phyloP scores from a whole-genome alignment of 179 eudicot species.

The Beta macrorhiza region DNA sequence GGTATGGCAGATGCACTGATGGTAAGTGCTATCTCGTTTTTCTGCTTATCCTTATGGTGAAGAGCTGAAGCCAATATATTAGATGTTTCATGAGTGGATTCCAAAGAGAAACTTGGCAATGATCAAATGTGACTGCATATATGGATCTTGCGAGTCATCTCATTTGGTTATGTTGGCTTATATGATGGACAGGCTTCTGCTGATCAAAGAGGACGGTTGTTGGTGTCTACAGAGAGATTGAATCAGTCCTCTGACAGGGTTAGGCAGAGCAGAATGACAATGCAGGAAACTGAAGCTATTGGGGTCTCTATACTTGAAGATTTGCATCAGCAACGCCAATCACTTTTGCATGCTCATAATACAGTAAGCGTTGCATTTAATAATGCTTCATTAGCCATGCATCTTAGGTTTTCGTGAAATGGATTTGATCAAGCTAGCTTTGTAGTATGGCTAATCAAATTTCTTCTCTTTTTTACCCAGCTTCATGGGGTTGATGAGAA shows the following conservation, averaged over 20 bases:
- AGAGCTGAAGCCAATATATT: not conserved
- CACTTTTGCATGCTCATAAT: slow-evolving; percentile 57
- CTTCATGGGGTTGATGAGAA: slow-evolving; percentile 70
- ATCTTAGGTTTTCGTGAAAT: not conserved
- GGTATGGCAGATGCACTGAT: slow-evolving; percentile 51
- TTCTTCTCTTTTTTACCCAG: slow-evolving; percentile 26
- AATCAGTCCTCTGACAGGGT: slow-evolving; percentile 53
- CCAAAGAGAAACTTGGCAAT: not conserved
- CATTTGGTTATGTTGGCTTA: not conserved
- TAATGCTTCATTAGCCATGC: not conserved
- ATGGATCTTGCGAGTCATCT: not conserved
- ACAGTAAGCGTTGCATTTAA: slow-evolving; percentile 38
- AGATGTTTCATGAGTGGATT: not conserved
- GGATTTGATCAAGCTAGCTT: not conserved
- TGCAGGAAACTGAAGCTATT: slow-evolving; percentile 65
- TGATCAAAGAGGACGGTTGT: slow-evolving; percentile 52
- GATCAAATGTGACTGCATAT: not conserved
- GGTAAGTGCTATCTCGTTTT: slow-evolving; percentile 30
- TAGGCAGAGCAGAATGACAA: slow-evolving; percentile 51
- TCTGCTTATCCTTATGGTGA: not conserved
- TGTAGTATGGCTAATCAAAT: not conserved
- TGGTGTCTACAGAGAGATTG: slow-evolving; percentile 61
- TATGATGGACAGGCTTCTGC: slow-evolving; percentile 45
- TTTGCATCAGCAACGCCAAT: slow-evolving; percentile 58
- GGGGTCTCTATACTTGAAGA: slow-evolving; percentile 69